A percentile compares a stretch with the other conserved stretches of the same genome.
These are phyloP conservation scores for Corinectria fuckeliana DNA, from an alignment of 2,329 filamentous ascomycete species.

Conservation along the genomic window DNA sequence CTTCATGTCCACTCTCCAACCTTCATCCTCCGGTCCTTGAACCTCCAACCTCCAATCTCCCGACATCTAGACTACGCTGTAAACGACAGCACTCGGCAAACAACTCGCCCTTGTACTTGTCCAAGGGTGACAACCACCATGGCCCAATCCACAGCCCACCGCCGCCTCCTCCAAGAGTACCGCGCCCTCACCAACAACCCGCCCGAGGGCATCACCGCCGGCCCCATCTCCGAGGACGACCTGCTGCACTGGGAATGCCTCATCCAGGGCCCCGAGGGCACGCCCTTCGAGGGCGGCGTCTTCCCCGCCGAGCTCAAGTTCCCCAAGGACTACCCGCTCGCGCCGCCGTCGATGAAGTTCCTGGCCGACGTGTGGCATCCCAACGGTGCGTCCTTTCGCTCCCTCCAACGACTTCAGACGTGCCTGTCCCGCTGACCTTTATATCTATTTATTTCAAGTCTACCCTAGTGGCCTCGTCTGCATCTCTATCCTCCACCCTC, in stretches of 20 bases:
- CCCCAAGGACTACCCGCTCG: constrained; percentile 94
- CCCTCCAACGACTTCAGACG: constrained; percentile 1
- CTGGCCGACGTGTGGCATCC: constrained; percentile 94
- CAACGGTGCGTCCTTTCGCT: constrained; percentile 68
- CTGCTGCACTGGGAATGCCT: constrained; percentile 95
- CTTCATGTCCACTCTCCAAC: background rate
- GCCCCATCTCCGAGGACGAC: constrained; percentile 92
- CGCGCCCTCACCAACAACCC: constrained; percentile 91
- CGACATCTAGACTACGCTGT: no score
- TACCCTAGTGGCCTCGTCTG: constrained; percentile 92
- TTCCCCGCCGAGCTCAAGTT: constrained; percentile 96
- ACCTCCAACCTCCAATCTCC: background rate
- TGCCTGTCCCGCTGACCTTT: background rate
- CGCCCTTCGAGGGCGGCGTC: constrained; percentile 93
- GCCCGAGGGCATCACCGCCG: constrained; percentile 96
- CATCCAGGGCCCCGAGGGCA: constrained; percentile 94
- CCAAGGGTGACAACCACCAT: no score
- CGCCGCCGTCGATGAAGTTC: constrained; percentile 96
- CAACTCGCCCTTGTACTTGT: no score
- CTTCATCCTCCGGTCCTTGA: background rate
- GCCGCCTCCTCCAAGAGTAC: constrained; percentile 95
- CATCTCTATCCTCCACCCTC: constrained; percentile 97
- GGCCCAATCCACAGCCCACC: constrained; percentile 69
- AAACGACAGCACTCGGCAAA: no score
- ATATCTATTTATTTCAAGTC: constrained; percentile 59